Conservation (phyloP, 768 basidiomycete species). For the Roridomyces roridus region DNA sequence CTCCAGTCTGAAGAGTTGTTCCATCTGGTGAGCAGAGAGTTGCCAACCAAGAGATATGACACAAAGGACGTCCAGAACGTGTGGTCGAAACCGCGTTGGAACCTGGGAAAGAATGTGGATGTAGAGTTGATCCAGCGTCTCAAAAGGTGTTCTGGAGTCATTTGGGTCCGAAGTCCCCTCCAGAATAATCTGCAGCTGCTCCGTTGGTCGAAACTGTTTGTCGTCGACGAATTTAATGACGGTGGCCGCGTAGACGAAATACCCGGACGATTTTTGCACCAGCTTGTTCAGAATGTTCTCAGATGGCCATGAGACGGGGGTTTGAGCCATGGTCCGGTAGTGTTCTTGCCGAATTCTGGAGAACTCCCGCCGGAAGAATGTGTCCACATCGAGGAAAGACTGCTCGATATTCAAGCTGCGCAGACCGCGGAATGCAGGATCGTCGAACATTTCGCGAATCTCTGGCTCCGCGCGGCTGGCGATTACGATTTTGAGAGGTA, state of each 20-base stretch:
- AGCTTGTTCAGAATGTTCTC: neutral
- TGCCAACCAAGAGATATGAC: neutral
- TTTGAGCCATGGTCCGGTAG: neutral
- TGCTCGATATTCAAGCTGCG: too few species aligned
- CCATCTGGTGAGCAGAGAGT: neutral
- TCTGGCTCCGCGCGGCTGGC: too few species aligned
- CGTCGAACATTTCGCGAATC: too few species aligned
- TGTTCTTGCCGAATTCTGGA: neutral
- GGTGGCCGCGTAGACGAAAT: conserved; percentile 4
- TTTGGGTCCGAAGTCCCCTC: too few species aligned
- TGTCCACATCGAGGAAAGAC: too few species aligned
- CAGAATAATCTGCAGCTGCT: neutral
- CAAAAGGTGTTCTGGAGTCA: neutral
- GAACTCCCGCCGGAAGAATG: neutral
- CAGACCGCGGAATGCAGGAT: too few species aligned
- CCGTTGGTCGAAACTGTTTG: neutral
- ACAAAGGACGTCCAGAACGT: neutral
- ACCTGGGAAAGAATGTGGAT: too few species aligned
- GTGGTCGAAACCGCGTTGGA: neutral
- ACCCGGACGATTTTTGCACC: conserved; percentile 1
- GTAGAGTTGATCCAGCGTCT: neutral
- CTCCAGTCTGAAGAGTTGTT: neutral
- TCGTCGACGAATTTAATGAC: conserved; percentile 5
- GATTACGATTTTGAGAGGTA: too few species aligned
- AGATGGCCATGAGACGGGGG: neutral